Base-by-base conservation (phyloP, 495 filamentous ascomycete species). In the Neurospora discreta region DNA sequence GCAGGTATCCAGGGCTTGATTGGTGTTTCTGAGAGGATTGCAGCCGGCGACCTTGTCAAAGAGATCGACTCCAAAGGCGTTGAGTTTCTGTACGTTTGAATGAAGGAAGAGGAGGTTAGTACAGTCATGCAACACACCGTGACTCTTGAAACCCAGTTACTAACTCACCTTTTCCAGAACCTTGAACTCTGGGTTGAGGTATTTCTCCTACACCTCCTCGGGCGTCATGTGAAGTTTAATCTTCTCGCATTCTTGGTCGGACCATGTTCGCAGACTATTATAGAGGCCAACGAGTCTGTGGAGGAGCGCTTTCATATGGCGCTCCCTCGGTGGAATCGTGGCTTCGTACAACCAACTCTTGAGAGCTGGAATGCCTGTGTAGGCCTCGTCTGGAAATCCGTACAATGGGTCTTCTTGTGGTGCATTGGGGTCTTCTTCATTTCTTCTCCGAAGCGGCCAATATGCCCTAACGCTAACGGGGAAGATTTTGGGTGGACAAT, bases 301-400 rank as follows among this genome's bases (percentile, higher is more conserved):
- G 8, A 79, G 74, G 30, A 78, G 46, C 3, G 52, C 40, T 18
- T 78, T 44, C 3, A 73, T 71, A 40, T 74, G 74, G 42, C 70
- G 70, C 36, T 78, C 72, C 4, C 77, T 69, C 36, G 41, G 46
- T 1, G 39, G 36, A 7, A 77, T 39, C 4, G 75, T 73, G 16
- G 72, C 65, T n/a, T 71, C 60, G 3, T 39, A 60, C n/a, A 78
- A 26, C 76, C 76, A 79, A 20, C 71, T 58, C 1, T 73, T 68
- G 11, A 79, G 75, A 10, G 67, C 33, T 10, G 77, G 75, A 20
- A 78, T 70, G 3, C 77, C 78, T 3, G 75, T 77, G 9, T 77
- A 75, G 20, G 39, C 10, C 40, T 65, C 58, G 10, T 72, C 72
- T 0, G 78, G 76, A 9, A 78, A 79, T 1, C 76, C 77, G n/a